Conservation (phyloP, 2,329 filamentous ascomycete genomes). For the Pyrenophora graminea region DNA sequence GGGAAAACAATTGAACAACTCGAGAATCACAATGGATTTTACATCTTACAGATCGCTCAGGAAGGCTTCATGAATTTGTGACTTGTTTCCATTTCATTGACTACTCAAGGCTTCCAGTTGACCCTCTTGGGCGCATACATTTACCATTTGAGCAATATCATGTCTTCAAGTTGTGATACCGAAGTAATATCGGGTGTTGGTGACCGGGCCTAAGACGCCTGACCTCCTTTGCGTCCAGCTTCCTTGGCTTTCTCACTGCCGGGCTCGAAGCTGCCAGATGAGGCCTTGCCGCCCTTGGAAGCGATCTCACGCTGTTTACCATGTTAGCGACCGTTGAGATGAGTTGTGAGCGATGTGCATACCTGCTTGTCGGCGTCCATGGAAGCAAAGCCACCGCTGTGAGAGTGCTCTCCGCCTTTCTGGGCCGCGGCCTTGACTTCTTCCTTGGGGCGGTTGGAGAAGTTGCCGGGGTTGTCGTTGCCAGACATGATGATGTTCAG, state of each 20-base stretch:
- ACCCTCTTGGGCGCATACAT: neutral
- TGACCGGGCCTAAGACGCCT: slow-evolving; percentile 2
- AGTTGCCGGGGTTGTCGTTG: slow-evolving; percentile 56
- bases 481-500: slow-evolving; percentile 21
- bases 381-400: slow-evolving; percentile 44
- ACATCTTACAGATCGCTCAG: neutral
- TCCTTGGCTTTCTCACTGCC: slow-evolving; percentile 59
- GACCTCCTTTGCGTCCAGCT: slow-evolving; percentile 60
- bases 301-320: slow-evolving; percentile 56
- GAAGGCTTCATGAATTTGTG: neutral
- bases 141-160: neutral
- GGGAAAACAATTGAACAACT: slow-evolving; percentile 3
- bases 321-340: slow-evolving; percentile 2
- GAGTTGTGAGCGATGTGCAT: neutral
- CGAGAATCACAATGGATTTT: neutral
- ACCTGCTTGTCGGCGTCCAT: slow-evolving; percentile 45
- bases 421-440: slow-evolving; percentile 52
- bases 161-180: neutral
- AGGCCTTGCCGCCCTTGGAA: slow-evolving; percentile 59
- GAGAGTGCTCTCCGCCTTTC: slow-evolving; percentile 50
- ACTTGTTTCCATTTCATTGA: neutral
- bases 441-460: slow-evolving; percentile 55
- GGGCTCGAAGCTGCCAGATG: slow-evolving; percentile 59
- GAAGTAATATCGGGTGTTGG: neutral
- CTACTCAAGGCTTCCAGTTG: neutral